These are phyloP conservation scores for Tilletia walkeri DNA, from an alignment of 1,284 basidiomycete genomes.

Conservation along the genomic window DNA sequence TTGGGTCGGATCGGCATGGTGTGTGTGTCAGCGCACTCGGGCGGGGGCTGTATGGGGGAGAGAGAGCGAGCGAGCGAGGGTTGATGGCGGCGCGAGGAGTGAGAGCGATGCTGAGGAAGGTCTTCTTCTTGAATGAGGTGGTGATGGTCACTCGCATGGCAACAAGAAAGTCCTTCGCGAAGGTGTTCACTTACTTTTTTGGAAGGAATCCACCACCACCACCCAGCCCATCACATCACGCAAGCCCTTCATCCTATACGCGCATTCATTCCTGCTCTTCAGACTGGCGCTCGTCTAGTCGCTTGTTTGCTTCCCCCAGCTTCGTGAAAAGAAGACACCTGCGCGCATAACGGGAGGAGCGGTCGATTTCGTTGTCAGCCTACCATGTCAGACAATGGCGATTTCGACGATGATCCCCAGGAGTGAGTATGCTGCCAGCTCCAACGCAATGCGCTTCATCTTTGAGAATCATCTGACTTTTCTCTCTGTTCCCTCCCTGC, in stretches of 20 bases:
- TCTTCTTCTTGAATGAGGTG: too few relatives aligned
- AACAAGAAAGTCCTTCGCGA: not conserved
- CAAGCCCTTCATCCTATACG: too few relatives aligned
- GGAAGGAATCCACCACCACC: too few relatives aligned
- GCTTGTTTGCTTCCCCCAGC: too few relatives aligned
- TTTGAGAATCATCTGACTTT: not conserved
- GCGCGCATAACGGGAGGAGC: too few relatives aligned
- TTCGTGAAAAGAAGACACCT: too few relatives aligned
- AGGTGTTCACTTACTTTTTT: not conserved
- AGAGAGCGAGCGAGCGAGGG: not conserved
- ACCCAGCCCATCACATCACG: too few relatives aligned
- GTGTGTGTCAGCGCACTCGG: too few relatives aligned
- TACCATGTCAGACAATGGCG: slow-evolving; percentile 15
- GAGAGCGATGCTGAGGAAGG: not conserved
- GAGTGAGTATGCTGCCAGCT: not conserved
- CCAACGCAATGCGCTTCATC: not conserved
- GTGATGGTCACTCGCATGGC: not conserved
- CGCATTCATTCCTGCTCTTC: too few relatives aligned
- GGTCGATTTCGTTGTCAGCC: not conserved
- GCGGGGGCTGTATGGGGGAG: not conserved
- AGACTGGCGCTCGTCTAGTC: too few relatives aligned
- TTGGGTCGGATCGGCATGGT: slow-evolving; percentile 42
- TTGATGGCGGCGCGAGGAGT: too few relatives aligned
- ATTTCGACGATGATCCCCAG: slow-evolving; percentile 16
- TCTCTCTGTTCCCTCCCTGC: not conserved